Percentiles rank a stretch among this genome's conserved stretches.
These are phyloP conservation scores for Dissophora globulifera DNA, from an alignment of 192 early-diverging fungal genomes.

Conservation along the genomic window DNA sequence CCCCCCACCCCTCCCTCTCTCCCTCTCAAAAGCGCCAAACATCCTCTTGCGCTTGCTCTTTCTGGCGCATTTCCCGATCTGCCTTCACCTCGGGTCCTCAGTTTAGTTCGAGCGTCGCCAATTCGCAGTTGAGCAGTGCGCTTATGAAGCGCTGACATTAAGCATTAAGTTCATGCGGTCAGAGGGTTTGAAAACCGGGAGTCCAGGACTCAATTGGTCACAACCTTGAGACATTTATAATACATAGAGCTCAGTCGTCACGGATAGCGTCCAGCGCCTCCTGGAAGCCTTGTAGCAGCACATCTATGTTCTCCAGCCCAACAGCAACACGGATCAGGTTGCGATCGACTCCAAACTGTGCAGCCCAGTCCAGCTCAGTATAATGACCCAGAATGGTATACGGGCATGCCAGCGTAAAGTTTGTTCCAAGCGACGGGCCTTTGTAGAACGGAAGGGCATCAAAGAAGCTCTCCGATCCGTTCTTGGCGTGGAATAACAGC, in stretches of 20 bases:
- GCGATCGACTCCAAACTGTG: conserved; percentile 76
- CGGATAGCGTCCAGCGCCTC: conserved; percentile 72
- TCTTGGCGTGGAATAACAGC: conserved; percentile 70
- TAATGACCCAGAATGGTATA: conserved; percentile 98
- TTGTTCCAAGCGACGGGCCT: conserved; percentile 96
- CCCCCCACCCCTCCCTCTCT: no score
- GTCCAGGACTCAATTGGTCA: no score
- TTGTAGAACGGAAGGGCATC: conserved; percentile 86
- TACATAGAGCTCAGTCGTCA: neutral
- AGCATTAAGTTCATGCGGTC: no score
- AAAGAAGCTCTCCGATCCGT: conserved; percentile 77
- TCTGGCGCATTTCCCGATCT: no score
- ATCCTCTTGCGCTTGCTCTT: no score
- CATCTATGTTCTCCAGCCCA: conserved; percentile 82
- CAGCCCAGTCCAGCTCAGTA: conserved; percentile 94
- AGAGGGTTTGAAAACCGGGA: no score
- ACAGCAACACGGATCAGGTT: conserved; percentile 89
- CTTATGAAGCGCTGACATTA: no score
- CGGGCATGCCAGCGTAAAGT: conserved; percentile 94
- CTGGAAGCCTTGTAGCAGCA: conserved; percentile 77
- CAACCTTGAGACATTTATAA: no score
- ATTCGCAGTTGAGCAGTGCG: no score
- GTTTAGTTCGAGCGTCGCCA: no score
- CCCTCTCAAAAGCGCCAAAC: no score
- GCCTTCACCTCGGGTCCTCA: no score